These are phyloP conservation scores for Schizosaccharomyces cryophilus DNA, from an alignment of 805 yeast species.

Conservation along the genomic window DNA sequence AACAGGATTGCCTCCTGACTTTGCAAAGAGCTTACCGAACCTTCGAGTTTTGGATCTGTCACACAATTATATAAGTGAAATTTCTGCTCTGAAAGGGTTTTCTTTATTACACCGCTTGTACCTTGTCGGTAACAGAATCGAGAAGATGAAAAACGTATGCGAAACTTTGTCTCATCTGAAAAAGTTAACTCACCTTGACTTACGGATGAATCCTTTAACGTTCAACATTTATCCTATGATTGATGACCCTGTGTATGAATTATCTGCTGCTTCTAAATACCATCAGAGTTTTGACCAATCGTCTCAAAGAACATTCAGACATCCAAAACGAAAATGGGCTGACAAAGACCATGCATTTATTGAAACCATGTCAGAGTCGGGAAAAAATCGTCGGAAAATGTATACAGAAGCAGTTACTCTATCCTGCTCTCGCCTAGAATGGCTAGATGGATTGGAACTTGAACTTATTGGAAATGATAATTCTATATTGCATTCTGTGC, in stretches of 20 bases:
- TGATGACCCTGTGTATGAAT: background rate
- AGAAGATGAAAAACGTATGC: conserved; percentile 8
- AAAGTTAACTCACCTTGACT: conserved; percentile 10
- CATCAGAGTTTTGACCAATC: background rate
- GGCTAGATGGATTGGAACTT: background rate
- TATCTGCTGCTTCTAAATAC: background rate
- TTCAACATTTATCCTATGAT: conserved; percentile 10
- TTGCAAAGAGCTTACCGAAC: conserved; percentile 11
- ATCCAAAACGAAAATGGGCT: background rate
- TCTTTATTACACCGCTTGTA: conserved; percentile 12
- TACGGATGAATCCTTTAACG: conserved; percentile 14
- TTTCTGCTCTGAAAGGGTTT: conserved; percentile 11
- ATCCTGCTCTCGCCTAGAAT: background rate
- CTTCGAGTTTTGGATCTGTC: conserved; percentile 15
- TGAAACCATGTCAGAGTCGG: background rate
- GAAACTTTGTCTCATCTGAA: conserved; percentile 7
- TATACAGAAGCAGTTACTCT: background rate
- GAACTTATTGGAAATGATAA: background rate
- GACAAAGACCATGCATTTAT: background rate
- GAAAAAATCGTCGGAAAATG: background rate
- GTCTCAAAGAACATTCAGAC: background rate
- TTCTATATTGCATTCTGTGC: background rate
- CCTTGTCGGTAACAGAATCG: conserved; percentile 11
- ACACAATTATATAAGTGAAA: conserved; percentile 11
- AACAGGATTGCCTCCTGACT: conserved; percentile 10